phyloP scores from a whole-genome alignment of 1,284 basidiomycete species.

The Boletus sp. region DNA sequence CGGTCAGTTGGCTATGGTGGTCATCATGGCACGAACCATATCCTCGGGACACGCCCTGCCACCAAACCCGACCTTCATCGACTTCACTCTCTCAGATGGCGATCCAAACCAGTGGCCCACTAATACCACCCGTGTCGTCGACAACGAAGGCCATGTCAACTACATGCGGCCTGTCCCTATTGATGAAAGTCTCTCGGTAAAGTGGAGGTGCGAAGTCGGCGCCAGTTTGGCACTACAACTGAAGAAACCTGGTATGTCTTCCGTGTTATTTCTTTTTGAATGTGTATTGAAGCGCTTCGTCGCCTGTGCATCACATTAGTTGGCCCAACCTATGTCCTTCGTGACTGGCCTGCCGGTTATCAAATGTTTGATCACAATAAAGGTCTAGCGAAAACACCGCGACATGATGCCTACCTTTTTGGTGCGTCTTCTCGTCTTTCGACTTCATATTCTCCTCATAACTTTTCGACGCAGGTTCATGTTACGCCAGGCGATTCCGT shows the following conservation, averaged over 20 bases:
- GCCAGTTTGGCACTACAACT: slow-evolving; percentile 52
- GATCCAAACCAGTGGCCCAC: slow-evolving; percentile 48
- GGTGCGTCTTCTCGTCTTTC: slow-evolving; percentile 42
- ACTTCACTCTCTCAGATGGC: slow-evolving; percentile 62
- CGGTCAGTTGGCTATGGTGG: background rate
- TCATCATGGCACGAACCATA: slow-evolving; percentile 36
- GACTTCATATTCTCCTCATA: background rate
- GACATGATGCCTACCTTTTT: slow-evolving; percentile 73
- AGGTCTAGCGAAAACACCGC: slow-evolving; percentile 46
- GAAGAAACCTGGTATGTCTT: slow-evolving; percentile 45
- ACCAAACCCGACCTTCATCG: slow-evolving; percentile 48
- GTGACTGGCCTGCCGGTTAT: slow-evolving; percentile 63
- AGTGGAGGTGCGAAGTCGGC: slow-evolving; percentile 60
- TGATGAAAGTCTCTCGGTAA: slow-evolving; percentile 47
- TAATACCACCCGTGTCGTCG: slow-evolving; percentile 50
- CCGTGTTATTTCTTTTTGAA: background rate
- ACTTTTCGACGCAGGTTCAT: slow-evolving; percentile 38
- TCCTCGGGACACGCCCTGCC: slow-evolving; percentile 40
- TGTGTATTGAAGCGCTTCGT: background rate
- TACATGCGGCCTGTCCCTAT: slow-evolving; percentile 53
- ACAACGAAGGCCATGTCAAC: slow-evolving; percentile 61
- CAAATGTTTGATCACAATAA: slow-evolving; percentile 73
- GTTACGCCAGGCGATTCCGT: slow-evolving; percentile 53
- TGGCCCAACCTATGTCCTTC: slow-evolving; percentile 56
- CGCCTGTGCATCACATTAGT: slow-evolving; percentile 33